Evolutionary conservation across 352 stramenopile genomes (phyloP).

Genomic region (Phytophthora pistaciae): DNA sequence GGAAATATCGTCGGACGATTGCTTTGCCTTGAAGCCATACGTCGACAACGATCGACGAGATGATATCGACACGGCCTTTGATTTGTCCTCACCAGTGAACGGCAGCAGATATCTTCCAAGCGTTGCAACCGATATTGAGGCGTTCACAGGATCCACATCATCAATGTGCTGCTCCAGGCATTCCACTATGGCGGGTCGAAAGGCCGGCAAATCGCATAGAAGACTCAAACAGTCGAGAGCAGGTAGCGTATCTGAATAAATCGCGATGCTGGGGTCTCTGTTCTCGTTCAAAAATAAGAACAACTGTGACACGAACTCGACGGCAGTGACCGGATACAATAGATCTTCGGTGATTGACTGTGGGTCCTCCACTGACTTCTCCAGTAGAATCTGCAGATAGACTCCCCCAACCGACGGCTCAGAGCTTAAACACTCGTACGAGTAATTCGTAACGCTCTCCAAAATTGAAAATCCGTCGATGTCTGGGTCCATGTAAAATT

Average conservation of each 20-base stretch:
- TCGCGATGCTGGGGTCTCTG: slow-evolving; percentile 68
- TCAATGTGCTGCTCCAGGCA: slow-evolving; percentile 74
- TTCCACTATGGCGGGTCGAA: slow-evolving; percentile 65
- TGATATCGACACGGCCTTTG: slow-evolving; percentile 77
- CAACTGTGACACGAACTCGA: slow-evolving; percentile 69
- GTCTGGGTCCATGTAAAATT: slow-evolving; percentile 68
- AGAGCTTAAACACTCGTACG: slow-evolving; percentile 82
- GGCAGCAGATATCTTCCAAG: slow-evolving; percentile 80
- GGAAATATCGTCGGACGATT: slow-evolving; percentile 36
- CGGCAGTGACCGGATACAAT: slow-evolving; percentile 59
- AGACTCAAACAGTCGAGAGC: slow-evolving; percentile 77
- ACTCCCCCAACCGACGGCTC: slow-evolving; percentile 78
- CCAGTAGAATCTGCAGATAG: slow-evolving; percentile 73
- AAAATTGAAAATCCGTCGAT: slow-evolving; percentile 71
- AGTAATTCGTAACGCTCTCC: slow-evolving; percentile 76
- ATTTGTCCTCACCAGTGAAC: slow-evolving; percentile 64
- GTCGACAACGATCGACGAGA: slow-evolving; percentile 77
- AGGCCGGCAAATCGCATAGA: slow-evolving; percentile 69
- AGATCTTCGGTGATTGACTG: slow-evolving; percentile 58
- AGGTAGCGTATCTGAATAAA: slow-evolving; percentile 84
- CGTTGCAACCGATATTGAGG: slow-evolving; percentile 78
- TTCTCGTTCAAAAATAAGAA: slow-evolving; percentile 88
- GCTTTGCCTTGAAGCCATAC: slow-evolving; percentile 75
- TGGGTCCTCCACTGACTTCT: slow-evolving; percentile 65
- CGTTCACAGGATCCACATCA: slow-evolving; percentile 66